Percentiles rank a stretch among this genome's conserved stretches.
These are phyloP conservation scores for Ceriops zippeliana DNA, from an alignment of 345 rosid species.

Conservation along the genomic window DNA sequence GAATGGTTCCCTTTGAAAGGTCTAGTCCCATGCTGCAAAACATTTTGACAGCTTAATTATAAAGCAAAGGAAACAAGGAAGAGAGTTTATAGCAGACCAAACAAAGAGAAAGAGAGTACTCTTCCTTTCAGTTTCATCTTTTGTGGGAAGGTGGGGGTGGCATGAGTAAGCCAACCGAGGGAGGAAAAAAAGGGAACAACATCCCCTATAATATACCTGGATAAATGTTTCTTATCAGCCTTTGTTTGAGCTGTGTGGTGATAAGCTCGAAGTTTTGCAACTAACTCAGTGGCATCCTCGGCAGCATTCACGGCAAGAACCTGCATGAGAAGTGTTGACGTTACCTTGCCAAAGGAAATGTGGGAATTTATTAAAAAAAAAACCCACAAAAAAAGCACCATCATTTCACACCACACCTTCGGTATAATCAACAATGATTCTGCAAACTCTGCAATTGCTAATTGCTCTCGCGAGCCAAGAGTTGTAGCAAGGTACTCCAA, in stretches of 20 bases:
- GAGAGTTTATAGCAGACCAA: too few relatives aligned
- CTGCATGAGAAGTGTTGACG: slow-evolving; percentile 26
- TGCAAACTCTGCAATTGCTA: slow-evolving; percentile 95
- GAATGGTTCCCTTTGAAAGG: slow-evolving; percentile 68
- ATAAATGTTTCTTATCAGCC: slow-evolving; percentile 86
- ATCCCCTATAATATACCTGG: slow-evolving; percentile 45
- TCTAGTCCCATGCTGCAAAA: slow-evolving; percentile 91
- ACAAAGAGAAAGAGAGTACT: neutral
- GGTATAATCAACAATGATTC: slow-evolving; percentile 83
- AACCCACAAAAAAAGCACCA: too few relatives aligned
- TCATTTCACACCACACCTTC: slow-evolving; percentile 41
- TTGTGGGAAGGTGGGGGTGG: too few relatives aligned
- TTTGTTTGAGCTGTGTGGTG: slow-evolving; percentile 94
- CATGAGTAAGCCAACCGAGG: too few relatives aligned
- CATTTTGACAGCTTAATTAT: slow-evolving; percentile 2
- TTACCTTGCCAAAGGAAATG: neutral
- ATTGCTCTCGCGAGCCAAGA: slow-evolving; percentile 88
- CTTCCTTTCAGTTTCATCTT: too few relatives aligned
- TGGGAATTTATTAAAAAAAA: neutral
- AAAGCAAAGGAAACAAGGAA: neutral
- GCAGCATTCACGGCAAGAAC: slow-evolving; percentile 98
- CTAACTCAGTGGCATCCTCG: slow-evolving; percentile 92
- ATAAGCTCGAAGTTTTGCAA: slow-evolving; percentile 89
- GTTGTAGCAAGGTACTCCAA: slow-evolving; percentile 93
- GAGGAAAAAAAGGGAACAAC: too few relatives aligned